Evolutionary conservation across 78 protist genomes (phyloP), one percentile per base, ranked within the genome.

Genomic region (Protostelium mycophagum): DNA sequence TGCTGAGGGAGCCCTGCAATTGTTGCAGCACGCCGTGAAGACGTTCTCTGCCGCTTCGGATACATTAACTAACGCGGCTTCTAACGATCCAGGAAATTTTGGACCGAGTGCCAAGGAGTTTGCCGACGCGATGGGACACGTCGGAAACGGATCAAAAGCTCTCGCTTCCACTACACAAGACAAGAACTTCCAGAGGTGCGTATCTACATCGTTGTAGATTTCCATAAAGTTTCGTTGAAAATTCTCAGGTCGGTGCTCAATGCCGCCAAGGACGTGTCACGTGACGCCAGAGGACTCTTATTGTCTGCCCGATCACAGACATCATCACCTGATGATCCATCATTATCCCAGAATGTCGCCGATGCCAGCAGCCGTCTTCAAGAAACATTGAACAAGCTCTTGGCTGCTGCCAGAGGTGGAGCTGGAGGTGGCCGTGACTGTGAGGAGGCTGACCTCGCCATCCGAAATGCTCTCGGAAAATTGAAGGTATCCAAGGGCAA

Each of bases 341-440:
- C 92, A 63, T 37, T 93, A 0, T 90, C 88, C 36, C 1, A 35
- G 1, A 90, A 91, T 0, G 83, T 93, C 29, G 93, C 90, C 87
- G 86, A 91, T 31, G 39, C 88, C 38, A 92, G 87, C 84, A 93
- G 90, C 83, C 86, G 91, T 23, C 89, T 93, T 31, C 92, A 91
- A 1, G 95, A 90, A 36, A 91, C 91, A 10, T 38, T 93, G 0
- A 91, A 90, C 39, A 87, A 89, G 37, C 36, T 93, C 16, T 39
- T 93, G n/a, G 90, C 95, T 0, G 90, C 92, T 29, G 73, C 91
- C 36, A 89, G 89, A 37, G 95, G 95, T 85, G 93, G 92, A 38
- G 95, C 88, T 9, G 92, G 91, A 93, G 95, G 95, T 36, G 95
- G 90, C 83, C 88, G 88, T 34, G 95, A 93, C 0, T 85, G 89